A percentile compares a stretch with the other conserved stretches of the same genome.
phyloP scores from a whole-genome alignment of 768 basidiomycete genomes.

The Trametes meyenii region DNA sequence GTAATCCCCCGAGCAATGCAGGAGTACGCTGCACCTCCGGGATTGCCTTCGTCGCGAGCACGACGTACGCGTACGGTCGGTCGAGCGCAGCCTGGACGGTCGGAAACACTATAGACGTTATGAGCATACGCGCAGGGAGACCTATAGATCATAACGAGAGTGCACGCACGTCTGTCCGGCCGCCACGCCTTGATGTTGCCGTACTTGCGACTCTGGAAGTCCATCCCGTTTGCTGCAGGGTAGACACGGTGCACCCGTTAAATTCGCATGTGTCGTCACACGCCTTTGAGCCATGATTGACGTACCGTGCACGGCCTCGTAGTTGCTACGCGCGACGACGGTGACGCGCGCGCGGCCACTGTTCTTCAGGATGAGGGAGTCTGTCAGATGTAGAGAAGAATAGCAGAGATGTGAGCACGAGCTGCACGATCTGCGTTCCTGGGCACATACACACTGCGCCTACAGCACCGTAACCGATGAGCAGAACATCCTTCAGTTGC shows the following conservation, averaged over 20 bases:
- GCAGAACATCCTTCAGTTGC: conserved; percentile 48
- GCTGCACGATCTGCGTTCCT: too few relatives aligned
- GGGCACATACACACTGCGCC: conserved; percentile 59
- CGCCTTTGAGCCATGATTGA: too few relatives aligned
- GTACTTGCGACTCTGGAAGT: conserved; percentile 60
- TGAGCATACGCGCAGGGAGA: neutral
- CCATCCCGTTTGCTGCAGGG: conserved; percentile 52
- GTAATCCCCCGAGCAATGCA: conserved; percentile 54
- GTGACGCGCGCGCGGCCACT: conserved; percentile 68
- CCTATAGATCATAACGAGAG: neutral
- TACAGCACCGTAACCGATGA: conserved; percentile 69
- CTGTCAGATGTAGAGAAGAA: conserved; percentile 35
- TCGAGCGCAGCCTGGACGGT: conserved; percentile 65
- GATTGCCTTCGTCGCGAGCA: conserved; percentile 71
- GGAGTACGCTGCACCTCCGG: conserved; percentile 67
- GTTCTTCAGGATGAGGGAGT: conserved; percentile 56
- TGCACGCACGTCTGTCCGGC: conserved; percentile 60
- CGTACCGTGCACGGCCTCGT: conserved; percentile 53
- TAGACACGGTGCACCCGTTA: neutral
- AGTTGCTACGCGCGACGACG: conserved; percentile 73
- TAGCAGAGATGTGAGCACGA: neutral
- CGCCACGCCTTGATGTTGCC: conserved; percentile 60
- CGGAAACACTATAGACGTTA: conserved; percentile 49
- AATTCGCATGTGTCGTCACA: neutral
- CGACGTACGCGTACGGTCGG: conserved; percentile 61